A percentile compares a stretch with the other conserved stretches of the same genome.
Conservation (phyloP, 108 stramenopile genomes). For the Skeletonema menzelii region DNA sequence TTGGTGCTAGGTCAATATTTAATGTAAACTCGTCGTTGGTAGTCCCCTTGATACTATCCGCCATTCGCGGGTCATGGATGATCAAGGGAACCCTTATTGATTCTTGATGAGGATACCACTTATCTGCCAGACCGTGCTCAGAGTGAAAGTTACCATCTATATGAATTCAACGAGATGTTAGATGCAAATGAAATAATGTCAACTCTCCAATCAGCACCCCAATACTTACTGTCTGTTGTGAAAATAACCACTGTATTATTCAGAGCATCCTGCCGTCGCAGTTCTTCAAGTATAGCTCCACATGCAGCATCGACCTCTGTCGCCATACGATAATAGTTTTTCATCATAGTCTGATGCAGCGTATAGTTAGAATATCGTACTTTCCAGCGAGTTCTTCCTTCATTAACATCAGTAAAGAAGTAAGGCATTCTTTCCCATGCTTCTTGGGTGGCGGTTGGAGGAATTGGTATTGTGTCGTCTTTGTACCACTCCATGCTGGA, state of each 20-base stretch:
- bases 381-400: slow-evolving; percentile 63
- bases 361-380: slow-evolving; percentile 55
- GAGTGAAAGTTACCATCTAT: slow-evolving; percentile 72
- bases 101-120: slow-evolving; percentile 77
- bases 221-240: slow-evolving; percentile 64
- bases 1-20: slow-evolving; percentile 80
- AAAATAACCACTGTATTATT: slow-evolving; percentile 80
- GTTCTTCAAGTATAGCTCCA: slow-evolving; percentile 60
- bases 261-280: slow-evolving; percentile 52
- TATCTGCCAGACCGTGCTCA: slow-evolving; percentile 53
- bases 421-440: slow-evolving; percentile 52
- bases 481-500: slow-evolving; percentile 48
- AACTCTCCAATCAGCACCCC: background rate
- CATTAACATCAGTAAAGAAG: slow-evolving; percentile 60
- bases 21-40: slow-evolving; percentile 73
- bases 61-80: slow-evolving; percentile 82
- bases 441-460: slow-evolving; percentile 43
- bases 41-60: slow-evolving; percentile 45
- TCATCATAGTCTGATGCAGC: slow-evolving; percentile 64
- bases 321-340: slow-evolving; percentile 77
- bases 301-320: slow-evolving; percentile 42
- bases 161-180: background rate
- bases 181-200: background rate
- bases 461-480: slow-evolving; percentile 55
- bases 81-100: slow-evolving; percentile 79